phyloP scores from a whole-genome alignment of 1,139 yeast species.

The Pneumocystis canis region DNA sequence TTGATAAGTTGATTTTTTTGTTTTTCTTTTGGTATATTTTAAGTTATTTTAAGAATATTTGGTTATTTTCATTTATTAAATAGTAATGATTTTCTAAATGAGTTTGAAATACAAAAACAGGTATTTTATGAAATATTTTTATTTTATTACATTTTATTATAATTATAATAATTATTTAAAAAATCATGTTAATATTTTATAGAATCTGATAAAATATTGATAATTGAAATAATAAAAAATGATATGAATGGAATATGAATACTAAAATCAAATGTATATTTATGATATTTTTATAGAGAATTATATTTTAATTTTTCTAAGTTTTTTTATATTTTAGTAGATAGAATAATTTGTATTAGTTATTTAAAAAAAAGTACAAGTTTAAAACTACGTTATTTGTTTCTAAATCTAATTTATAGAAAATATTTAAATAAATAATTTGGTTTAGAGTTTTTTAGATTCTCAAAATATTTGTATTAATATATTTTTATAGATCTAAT shows the following conservation, averaged over 20 bases:
- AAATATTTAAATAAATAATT: neutral
- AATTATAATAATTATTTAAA: no score
- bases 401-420: neutral
- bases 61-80: no score
- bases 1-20: neutral
- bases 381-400: neutral
- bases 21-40: no score
- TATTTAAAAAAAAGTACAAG: neutral
- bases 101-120: no score
- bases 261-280: neutral
- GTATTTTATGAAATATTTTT: no score
- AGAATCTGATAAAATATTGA: no score
- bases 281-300: neutral
- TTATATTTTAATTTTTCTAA: neutral
- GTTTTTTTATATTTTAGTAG: neutral
- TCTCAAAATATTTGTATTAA: neutral
- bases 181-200: neutral
- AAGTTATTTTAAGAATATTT: no score
- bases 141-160: no score
- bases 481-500: neutral
- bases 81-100: no score
- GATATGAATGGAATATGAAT: neutral
- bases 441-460: neutral
- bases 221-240: no score
- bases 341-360: neutral